Base-by-base conservation (phyloP, 495 filamentous ascomycete genomes). In the Aspergillus campestris region DNA sequence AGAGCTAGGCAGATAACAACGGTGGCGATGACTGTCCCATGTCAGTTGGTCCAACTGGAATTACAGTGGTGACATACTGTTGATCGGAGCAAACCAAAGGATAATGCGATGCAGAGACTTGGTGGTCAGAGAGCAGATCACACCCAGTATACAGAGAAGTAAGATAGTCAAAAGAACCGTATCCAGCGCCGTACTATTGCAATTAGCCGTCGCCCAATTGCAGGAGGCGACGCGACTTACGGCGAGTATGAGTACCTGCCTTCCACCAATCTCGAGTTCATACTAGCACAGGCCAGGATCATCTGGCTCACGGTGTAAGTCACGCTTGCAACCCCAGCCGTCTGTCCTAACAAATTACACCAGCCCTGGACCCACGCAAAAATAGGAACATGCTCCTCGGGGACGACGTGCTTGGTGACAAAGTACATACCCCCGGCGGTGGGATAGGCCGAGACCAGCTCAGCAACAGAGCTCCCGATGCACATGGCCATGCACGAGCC, bases 71-170 rank as follows among this genome's bases (percentile, higher is more conserved):
- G 7, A 52, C 69, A 37, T 63, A 81, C 79, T 74, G 60, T 86
- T 86, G 45, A 86, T 83, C 0, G 82, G 82, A 7, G 82, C 82
- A 62, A 86, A 86, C 80, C 81, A 85, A 5, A 82, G 58, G 24
- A 86, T 66, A 30, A 82, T 78, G 28, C 70, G 66, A 60, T 85
- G 81, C 15, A 86, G 62, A 3, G 64, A 72, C 53, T 73, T 80
- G 0, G 82, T 86, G 0, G 77, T 80, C 45, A 86, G 61, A 0
- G 82, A 87, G 59, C 80, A 83, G 4, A 85, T 75, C 7, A 73
- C 57, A 3, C 82, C 82, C 48, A 82, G 72, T 1, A 79, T 32
- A 31, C 73, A 71, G 7, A 86, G 61, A 9, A 83, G 55, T 4
- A 71, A 58, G 40, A 84, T 74, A 3, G 82, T 71, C 27, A 85